Percentiles rank a stretch among this genome's conserved stretches.
These are phyloP conservation scores for Botrytis sinoallii DNA, from an alignment of 2,329 filamentous ascomycete genomes.

Conservation along the genomic window DNA sequence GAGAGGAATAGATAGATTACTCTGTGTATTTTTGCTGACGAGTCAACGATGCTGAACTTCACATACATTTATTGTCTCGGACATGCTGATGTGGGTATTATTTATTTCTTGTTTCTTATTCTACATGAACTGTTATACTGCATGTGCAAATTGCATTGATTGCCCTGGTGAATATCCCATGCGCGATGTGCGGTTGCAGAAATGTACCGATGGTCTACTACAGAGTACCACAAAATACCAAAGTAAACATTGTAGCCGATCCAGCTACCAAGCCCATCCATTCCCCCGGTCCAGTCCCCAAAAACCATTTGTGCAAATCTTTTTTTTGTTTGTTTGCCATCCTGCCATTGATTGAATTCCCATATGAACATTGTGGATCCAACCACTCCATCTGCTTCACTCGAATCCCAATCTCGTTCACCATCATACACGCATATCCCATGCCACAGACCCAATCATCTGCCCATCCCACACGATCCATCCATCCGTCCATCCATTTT, in stretches of 20 bases:
- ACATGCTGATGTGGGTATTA: not conserved
- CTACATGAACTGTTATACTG: not conserved
- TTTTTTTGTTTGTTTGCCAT: not conserved
- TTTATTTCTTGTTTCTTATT: not conserved
- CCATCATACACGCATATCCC: conserved; percentile 1
- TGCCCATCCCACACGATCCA: not conserved
- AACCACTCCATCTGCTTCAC: not conserved
- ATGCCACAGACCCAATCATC: not conserved
- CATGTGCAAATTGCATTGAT: not conserved
- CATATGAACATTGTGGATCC: not conserved
- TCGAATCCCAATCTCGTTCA: not conserved
- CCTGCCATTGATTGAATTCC: not conserved
- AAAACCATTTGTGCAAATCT: not conserved
- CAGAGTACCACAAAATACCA: not conserved
- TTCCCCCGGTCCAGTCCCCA: not conserved
- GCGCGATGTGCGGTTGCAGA: not conserved
- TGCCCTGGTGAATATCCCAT: not conserved
- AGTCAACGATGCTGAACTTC: not conserved
- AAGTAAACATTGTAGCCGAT: not conserved
- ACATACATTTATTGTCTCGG: not conserved
- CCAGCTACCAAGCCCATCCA: not conserved
- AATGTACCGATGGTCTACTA: not conserved
- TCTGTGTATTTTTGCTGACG: not conserved
- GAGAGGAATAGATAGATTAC: not conserved
- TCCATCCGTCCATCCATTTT: not conserved